These are phyloP conservation scores for Hapsidospora chrysogenum DNA, from an alignment of 495 filamentous ascomycete genomes.

Conservation along the genomic window DNA sequence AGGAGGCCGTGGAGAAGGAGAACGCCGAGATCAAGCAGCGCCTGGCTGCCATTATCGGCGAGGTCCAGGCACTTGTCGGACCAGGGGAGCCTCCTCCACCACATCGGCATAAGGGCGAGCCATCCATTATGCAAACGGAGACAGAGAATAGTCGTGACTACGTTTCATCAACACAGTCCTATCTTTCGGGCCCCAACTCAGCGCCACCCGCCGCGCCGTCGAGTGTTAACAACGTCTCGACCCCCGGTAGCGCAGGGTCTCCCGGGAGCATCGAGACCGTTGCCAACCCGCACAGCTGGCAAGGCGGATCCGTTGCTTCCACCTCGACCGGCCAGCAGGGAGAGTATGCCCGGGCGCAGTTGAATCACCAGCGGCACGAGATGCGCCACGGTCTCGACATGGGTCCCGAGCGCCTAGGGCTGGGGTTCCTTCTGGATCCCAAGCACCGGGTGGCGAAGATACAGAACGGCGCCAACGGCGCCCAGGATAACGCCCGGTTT, in stretches of 20 bases:
- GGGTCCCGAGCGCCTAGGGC: slow-evolving; percentile 42
- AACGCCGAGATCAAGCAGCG: slow-evolving; percentile 50
- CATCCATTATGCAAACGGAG: no score
- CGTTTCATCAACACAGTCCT: not conserved
- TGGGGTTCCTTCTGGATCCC: slow-evolving; percentile 50
- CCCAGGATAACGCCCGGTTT: slow-evolving; percentile 17
- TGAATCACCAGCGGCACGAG: slow-evolving; percentile 37
- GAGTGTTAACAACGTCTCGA: not conserved
- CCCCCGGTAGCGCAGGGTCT: not conserved
- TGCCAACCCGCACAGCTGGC: not conserved
- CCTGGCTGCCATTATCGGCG: slow-evolving; percentile 39
- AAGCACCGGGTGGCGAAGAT: slow-evolving; percentile 16
- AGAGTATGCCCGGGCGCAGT: not conserved
- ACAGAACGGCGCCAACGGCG: slow-evolving; percentile 17
- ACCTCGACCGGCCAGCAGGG: not conserved
- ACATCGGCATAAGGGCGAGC: no score
- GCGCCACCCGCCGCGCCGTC: not conserved
- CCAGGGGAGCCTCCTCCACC: not conserved
- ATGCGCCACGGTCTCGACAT: slow-evolving; percentile 39
- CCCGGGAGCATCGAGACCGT: not conserved
- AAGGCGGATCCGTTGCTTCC: no score
- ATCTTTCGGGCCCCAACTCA: not conserved
- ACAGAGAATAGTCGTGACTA: no score
- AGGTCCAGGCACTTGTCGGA: slow-evolving; percentile 42
- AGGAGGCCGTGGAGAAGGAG: slow-evolving; percentile 52